Conservation (phyloP, 805 yeast genomes). For the Hanseniaspora jakobsenii region DNA sequence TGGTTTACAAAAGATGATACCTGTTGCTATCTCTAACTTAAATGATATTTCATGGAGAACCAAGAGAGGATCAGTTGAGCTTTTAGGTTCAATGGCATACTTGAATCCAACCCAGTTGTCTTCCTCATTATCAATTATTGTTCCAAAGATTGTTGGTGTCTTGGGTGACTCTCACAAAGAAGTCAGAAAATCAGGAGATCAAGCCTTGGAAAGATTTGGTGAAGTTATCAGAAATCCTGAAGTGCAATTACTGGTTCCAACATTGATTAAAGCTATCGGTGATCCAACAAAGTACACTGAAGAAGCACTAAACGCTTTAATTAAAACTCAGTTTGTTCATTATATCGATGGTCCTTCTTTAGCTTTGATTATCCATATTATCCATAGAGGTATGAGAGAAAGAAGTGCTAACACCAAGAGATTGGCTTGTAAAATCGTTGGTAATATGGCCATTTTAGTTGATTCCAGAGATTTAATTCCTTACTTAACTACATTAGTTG, state of each 20-base stretch:
- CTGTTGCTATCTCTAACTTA: slow-evolving; percentile 72
- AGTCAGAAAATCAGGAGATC: slow-evolving; percentile 89
- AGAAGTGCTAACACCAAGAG: slow-evolving; percentile 86
- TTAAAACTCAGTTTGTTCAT: slow-evolving; percentile 88
- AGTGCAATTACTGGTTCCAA: slow-evolving; percentile 82
- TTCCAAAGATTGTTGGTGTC: slow-evolving; percentile 93
- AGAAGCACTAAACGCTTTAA: slow-evolving; percentile 69
- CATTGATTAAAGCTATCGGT: slow-evolving; percentile 79
- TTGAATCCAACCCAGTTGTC: slow-evolving; percentile 90
- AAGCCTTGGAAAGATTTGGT: slow-evolving; percentile 78
- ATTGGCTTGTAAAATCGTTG: slow-evolving; percentile 95
- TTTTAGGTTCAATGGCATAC: slow-evolving; percentile 95
- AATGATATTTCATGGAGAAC: slow-evolving; percentile 92
- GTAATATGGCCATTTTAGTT: slow-evolving; percentile 94
- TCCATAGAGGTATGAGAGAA: slow-evolving; percentile 89
- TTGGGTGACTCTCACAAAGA: slow-evolving; percentile 92
- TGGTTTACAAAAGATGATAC: slow-evolving; percentile 85
- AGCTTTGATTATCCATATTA: slow-evolving; percentile 87
- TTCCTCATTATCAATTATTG: slow-evolving; percentile 73
- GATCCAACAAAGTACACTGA: slow-evolving; percentile 90
- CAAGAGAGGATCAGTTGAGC: slow-evolving; percentile 90
- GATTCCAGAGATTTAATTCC: slow-evolving; percentile 78
- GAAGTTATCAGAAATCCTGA: slow-evolving; percentile 97
- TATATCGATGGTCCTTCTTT: slow-evolving; percentile 96
- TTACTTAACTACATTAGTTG: slow-evolving; percentile 62